These are phyloP conservation scores for Candida sanyaensis DNA, from an alignment of 1,139 yeast species.

Conservation along the genomic window DNA sequence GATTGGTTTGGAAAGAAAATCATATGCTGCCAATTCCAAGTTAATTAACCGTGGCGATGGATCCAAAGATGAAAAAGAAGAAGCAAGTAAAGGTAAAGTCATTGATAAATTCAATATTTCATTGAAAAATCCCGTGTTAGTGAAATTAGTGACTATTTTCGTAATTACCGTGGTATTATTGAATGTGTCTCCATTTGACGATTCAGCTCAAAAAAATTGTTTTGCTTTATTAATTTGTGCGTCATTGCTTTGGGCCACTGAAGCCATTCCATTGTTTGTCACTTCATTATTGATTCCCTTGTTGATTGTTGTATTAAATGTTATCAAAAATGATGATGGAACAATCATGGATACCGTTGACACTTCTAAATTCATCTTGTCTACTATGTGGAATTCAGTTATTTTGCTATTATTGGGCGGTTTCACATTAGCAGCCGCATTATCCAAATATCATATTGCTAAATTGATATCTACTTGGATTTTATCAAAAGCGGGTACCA, in stretches of 20 bases:
- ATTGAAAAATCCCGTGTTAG: conserved; percentile 41
- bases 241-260: conserved; percentile 75
- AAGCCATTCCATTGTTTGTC: conserved; percentile 68
- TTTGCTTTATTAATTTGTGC: conserved; percentile 69
- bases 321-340: conserved; percentile 60
- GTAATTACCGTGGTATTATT: conserved; percentile 49
- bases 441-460: conserved; percentile 71
- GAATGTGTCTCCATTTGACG: conserved; percentile 58
- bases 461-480: conserved; percentile 67
- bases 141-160: conserved; percentile 48
- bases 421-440: conserved; percentile 71
- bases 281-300: conserved; percentile 67
- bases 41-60: conserved; percentile 15
- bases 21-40: conserved; percentile 41
- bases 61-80: conserved; percentile 17
- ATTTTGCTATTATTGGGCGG: conserved; percentile 72
- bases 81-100: conserved; percentile 14
- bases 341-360: conserved; percentile 51
- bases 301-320: conserved; percentile 54
- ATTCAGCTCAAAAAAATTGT: conserved; percentile 61
- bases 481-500: conserved; percentile 63
- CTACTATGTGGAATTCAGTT: conserved; percentile 75
- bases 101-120: conserved; percentile 37
- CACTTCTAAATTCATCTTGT: conserved; percentile 56
- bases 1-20: conserved; percentile 80